A percentile compares a stretch with the other conserved stretches of the same genome.
Evolutionary conservation across 345 rosid genomes (phyloP).

Genomic region (Populus alba): DNA sequence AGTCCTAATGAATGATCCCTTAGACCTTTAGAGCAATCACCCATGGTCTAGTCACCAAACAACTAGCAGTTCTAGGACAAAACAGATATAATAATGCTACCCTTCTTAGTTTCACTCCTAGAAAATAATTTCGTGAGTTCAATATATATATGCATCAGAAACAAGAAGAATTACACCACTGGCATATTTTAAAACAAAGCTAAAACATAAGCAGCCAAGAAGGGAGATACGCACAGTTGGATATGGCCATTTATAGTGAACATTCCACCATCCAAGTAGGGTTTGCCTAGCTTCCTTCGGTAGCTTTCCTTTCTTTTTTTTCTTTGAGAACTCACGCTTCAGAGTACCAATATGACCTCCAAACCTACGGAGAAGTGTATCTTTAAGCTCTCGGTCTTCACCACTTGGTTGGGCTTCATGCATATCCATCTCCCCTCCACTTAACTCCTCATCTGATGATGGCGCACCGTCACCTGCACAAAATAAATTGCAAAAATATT

Average conservation of each 20-base stretch:
- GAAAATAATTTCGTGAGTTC: background rate
- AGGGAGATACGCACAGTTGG: constrained; percentile 29
- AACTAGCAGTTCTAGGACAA: background rate
- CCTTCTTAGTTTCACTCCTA: background rate
- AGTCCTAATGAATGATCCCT: background rate
- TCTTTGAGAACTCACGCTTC: constrained; percentile 34
- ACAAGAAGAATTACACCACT: background rate
- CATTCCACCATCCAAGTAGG: constrained; percentile 33
- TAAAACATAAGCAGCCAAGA: background rate
- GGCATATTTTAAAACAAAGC: background rate
- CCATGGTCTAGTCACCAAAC: background rate
- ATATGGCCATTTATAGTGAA: constrained; percentile 38
- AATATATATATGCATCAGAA: background rate
- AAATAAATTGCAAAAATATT: background rate
- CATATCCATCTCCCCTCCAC: constrained; percentile 38
- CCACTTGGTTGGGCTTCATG: constrained; percentile 25
- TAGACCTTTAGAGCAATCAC: background rate
- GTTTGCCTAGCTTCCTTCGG: constrained; percentile 37
- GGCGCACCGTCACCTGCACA: constrained; percentile 39
- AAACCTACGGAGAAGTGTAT: constrained; percentile 25
- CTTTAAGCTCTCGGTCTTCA: constrained; percentile 31
- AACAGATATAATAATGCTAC: background rate
- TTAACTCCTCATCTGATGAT: constrained; percentile 67
- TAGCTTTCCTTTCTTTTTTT: constrained; percentile 35
- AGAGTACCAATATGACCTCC: constrained; percentile 31